A percentile compares a stretch with the other conserved stretches of the same genome.
phyloP scores from a whole-genome alignment of 768 basidiomycete species.

The Pholiota microspora region DNA sequence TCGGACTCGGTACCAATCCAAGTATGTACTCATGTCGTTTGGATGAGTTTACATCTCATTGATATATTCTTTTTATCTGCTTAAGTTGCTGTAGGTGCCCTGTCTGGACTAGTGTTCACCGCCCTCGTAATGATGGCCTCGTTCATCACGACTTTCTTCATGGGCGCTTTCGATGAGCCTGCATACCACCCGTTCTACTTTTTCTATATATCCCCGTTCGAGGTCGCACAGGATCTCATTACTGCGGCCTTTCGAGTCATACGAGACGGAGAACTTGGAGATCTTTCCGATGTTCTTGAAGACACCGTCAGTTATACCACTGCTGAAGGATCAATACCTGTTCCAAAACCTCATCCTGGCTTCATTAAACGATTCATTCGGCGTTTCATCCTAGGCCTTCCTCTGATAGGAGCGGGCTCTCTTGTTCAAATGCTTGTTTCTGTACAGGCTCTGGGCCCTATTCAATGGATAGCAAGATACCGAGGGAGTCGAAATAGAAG shows the following conservation, averaged over 20 bases:
- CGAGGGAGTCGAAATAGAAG: conserved; percentile 53
- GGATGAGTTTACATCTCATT: conserved; percentile 2
- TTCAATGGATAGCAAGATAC: conserved; percentile 70
- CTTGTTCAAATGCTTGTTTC: conserved; percentile 71
- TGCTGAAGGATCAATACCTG: conserved; percentile 15
- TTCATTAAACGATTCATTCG: conserved; percentile 56
- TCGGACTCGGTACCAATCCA: conserved; percentile 78
- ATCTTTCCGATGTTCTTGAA: conserved; percentile 39
- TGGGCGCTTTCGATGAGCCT: conserved; percentile 58
- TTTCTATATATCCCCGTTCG: conserved; percentile 49
- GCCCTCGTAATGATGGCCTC: conserved; percentile 66
- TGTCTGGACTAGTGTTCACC: conserved; percentile 64
- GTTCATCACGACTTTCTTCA: conserved; percentile 65
- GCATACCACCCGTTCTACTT: conserved; percentile 32
- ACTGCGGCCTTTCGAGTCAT: conserved; percentile 62
- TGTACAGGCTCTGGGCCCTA: conserved; percentile 59
- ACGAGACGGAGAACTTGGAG: conserved; percentile 53
- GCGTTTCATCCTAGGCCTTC: conserved; percentile 76
- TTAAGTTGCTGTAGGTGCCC: conserved; percentile 62
- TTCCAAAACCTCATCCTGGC: conserved; percentile 34
- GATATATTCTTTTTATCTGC: conserved; percentile 13
- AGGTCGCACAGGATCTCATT: conserved; percentile 59
- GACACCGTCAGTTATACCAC: conserved; percentile 23
- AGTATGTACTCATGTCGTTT: conserved; percentile 34
- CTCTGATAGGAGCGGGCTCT: conserved; percentile 75